Base-by-base conservation (phyloP, 106 monocot species). In the Chionographis japonica region DNA sequence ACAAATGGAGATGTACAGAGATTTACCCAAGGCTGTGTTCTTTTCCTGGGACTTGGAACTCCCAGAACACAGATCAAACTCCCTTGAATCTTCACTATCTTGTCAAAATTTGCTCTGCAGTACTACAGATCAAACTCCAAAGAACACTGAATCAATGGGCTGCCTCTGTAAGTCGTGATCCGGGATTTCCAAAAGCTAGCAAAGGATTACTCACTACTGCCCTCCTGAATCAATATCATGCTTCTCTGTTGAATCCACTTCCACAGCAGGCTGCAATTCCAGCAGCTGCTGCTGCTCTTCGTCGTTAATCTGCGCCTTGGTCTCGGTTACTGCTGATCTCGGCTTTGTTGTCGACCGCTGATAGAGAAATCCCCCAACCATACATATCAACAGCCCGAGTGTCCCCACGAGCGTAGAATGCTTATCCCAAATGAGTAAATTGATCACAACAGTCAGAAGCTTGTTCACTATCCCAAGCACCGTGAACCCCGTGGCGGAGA, bases 401-500 rank as follows among this genome's bases (percentile, higher is more conserved):
- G 78, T 79, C 17, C 73, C 78, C 38, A 72, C 60, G 4, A 63
- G 51, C 37, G 71, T 64, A 36, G 78, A 50, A 37, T 78, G 78
- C 37, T 72, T 72, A 40, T 78, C 78, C 78, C 72, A 72, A 40
- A 78, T 72, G 39, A 78, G 38, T 40, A 78, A 20, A 62, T 73
- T 79, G 40, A 73, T 73, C 58, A 54, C 73, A 6, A 79, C 73
- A 6, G 78, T 79, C 53, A 79, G 54, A 4, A 79, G 55, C 61
- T 79, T 79, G 61, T 79, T 79, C 52, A 73, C 78, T 46, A 73
- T 79, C 3, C 89, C 89, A 12, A 89, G 81, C 52, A 85, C 88
- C 0, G 92, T 92, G 60, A 88, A 88, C 19, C 88, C 92, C 1
- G 89, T 89, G 0, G 89, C 89, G 2, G 85, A 89, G 67, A 87